Percentiles rank a stretch among this genome's conserved stretches.
These are phyloP conservation scores for Parmales sp. DNA, from an alignment of 108 stramenopile species.

Conservation along the genomic window DNA sequence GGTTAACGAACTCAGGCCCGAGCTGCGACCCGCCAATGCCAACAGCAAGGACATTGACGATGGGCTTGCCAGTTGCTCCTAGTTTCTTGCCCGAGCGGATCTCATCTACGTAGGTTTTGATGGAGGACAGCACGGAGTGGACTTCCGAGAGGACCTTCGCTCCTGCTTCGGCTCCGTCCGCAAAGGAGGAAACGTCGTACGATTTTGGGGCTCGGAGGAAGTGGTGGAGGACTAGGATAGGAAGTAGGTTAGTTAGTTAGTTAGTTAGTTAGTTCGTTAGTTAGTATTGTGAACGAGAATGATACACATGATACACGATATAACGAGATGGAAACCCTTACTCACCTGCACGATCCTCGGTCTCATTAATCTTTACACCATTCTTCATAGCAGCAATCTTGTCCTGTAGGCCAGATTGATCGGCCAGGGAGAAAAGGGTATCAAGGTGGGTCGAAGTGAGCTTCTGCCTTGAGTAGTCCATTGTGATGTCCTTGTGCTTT, in stretches of 20 bases:
- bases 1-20: conserved; percentile 87
- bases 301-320: neutral
- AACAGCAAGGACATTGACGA: conserved; percentile 73
- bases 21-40: conserved; percentile 81
- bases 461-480: conserved; percentile 93
- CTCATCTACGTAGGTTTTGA: conserved; percentile 55
- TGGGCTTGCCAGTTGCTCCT: conserved; percentile 76
- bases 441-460: conserved; percentile 89
- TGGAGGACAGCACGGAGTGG: conserved; percentile 49
- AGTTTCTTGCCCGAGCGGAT: conserved; percentile 54
- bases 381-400: conserved; percentile 57
- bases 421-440: conserved; percentile 79
- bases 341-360: conserved; percentile 46
- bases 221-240: neutral
- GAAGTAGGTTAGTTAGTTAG: neutral
- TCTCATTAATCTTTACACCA: conserved; percentile 59
- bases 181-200: neutral
- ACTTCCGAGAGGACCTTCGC: conserved; percentile 58
- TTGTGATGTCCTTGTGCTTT: conserved; percentile 51
- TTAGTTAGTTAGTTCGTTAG: neutral
- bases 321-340: conserved; percentile 11
- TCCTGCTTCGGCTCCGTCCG: conserved; percentile 25
- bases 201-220: neutral
- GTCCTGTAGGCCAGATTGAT: conserved; percentile 61
- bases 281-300: neutral